Evolutionary conservation across 2,329 filamentous ascomycete species (phyloP).

Genomic region (Colletotrichum truncatum): DNA sequence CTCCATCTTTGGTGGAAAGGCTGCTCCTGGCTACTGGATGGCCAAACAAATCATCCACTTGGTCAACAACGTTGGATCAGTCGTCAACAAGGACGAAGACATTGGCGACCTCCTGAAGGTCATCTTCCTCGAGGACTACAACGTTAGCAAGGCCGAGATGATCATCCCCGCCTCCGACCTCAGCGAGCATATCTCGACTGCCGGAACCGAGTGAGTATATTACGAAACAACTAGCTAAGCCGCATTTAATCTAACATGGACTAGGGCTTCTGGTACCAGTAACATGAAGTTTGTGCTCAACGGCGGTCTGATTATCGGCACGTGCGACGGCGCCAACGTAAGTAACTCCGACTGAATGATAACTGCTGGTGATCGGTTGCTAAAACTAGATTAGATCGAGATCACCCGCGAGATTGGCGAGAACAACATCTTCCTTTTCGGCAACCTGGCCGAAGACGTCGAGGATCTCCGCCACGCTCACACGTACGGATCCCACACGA

Average conservation of each 20-base stretch:
- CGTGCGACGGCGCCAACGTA: conserved; percentile 96
- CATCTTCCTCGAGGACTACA: conserved; percentile 97
- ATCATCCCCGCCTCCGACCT: conserved; percentile 95
- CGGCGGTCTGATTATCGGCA: conserved; percentile 96
- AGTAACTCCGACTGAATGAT: conserved; percentile 47
- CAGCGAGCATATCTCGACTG: conserved; percentile 98
- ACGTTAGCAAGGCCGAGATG: conserved; percentile 98
- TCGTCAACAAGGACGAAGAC: conserved; percentile 92
- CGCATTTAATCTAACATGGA: conserved; percentile 22
- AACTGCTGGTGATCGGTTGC: conserved; percentile 11
- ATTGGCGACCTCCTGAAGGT: conserved; percentile 96
- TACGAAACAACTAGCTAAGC: background rate
- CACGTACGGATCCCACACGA: conserved; percentile 80
- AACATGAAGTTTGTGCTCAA: conserved; percentile 99
- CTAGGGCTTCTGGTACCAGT: conserved; percentile 79
- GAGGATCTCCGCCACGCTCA: conserved; percentile 94
- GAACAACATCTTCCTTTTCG: conserved; percentile 98
- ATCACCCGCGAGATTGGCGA: conserved; percentile 97
- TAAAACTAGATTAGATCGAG: conserved; percentile 71
- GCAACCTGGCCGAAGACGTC: conserved; percentile 94
- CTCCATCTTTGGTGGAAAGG: conserved; percentile 97
- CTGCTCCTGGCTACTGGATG: conserved; percentile 99
- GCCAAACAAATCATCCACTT: conserved; percentile 98
- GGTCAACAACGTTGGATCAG: conserved; percentile 88
- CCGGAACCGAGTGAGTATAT: conserved; percentile 80